A percentile compares a stretch with the other conserved stretches of the same genome.
Evolutionary conservation across 2,329 filamentous ascomycete genomes (phyloP).

Genomic region (Hymenoscyphus repandus): DNA sequence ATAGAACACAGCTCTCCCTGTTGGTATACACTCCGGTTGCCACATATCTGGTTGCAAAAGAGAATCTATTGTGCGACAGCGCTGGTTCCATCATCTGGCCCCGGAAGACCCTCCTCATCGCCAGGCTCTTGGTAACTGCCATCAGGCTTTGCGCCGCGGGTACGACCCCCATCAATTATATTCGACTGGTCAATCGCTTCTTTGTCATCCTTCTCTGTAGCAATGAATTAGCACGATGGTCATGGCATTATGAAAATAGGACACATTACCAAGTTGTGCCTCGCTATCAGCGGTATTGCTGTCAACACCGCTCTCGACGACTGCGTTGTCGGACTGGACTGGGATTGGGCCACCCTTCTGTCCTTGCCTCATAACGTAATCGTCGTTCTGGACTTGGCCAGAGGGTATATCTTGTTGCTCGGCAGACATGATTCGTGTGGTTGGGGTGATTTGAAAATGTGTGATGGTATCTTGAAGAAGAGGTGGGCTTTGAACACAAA

Average conservation of each 20-base stretch:
- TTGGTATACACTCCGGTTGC: no score
- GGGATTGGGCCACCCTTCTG: slow-evolving; percentile 26
- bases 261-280: slow-evolving; percentile 31
- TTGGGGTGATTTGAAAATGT: background rate
- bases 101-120: slow-evolving; percentile 25
- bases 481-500: no score
- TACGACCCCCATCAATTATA: slow-evolving; percentile 25
- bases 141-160: slow-evolving; percentile 19
- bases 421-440: background rate
- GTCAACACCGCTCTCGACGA: slow-evolving; percentile 28
- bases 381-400: slow-evolving; percentile 19
- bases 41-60: no score
- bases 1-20: no score
- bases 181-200: slow-evolving; percentile 32
- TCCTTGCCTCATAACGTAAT: slow-evolving; percentile 34
- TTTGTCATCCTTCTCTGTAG: slow-evolving; percentile 29
- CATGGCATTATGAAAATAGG: no score
- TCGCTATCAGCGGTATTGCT: slow-evolving; percentile 31
- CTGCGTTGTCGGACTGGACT: slow-evolving; percentile 32
- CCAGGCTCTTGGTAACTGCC: slow-evolving; percentile 24
- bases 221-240: background rate
- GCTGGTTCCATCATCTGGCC: slow-evolving; percentile 14
- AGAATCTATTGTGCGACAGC: background rate
- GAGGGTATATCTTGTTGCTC: background rate
- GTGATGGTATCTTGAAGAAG: no score